phyloP scores from a whole-genome alignment of 2,329 filamentous ascomycete species.

The Penicillium sp. region DNA sequence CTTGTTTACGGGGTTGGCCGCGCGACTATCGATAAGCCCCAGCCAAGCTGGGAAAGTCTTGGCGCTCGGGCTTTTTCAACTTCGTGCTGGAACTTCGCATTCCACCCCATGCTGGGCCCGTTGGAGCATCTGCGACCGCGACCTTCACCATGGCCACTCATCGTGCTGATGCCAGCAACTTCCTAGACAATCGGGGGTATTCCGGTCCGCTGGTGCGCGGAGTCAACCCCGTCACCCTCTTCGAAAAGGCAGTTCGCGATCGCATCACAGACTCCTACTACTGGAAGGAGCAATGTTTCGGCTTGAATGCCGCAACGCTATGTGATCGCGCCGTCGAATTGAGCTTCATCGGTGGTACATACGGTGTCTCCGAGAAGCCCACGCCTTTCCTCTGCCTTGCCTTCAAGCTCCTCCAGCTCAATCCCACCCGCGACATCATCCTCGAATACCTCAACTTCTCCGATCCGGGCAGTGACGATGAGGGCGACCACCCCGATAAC shows the following conservation, averaged over 20 bases:
- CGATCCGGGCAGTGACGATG: conserved; percentile 64
- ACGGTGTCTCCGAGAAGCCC: conserved; percentile 79
- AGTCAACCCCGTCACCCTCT: conserved; percentile 90
- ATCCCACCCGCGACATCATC: conserved; percentile 76
- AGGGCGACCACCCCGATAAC: conserved; percentile 30
- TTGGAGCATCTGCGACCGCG: background rate
- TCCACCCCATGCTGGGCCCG: background rate
- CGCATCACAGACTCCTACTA: conserved; percentile 95
- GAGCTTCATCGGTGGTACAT: conserved; percentile 82
- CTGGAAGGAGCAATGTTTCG: conserved; percentile 99
- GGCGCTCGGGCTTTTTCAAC: conserved; percentile 11
- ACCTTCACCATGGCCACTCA: conserved; percentile 53
- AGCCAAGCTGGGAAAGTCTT: conserved; percentile 24
- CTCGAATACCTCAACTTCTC: conserved; percentile 76
- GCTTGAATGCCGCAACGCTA: conserved; percentile 76
- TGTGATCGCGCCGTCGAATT: conserved; percentile 89
- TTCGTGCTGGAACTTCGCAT: background rate
- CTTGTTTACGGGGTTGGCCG: conserved; percentile 38
- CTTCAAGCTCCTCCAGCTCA: conserved; percentile 91
- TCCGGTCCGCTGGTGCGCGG: conserved; percentile 76
- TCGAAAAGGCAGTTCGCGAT: conserved; percentile 94
- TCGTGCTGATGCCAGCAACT: conserved; percentile 72
- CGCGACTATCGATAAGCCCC: conserved; percentile 44
- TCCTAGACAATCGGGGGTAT: conserved; percentile 91
- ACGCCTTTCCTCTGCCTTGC: conserved; percentile 89